These are phyloP conservation scores for Peronospora farinosa DNA, from an alignment of 352 stramenopile species.

Conservation along the genomic window DNA sequence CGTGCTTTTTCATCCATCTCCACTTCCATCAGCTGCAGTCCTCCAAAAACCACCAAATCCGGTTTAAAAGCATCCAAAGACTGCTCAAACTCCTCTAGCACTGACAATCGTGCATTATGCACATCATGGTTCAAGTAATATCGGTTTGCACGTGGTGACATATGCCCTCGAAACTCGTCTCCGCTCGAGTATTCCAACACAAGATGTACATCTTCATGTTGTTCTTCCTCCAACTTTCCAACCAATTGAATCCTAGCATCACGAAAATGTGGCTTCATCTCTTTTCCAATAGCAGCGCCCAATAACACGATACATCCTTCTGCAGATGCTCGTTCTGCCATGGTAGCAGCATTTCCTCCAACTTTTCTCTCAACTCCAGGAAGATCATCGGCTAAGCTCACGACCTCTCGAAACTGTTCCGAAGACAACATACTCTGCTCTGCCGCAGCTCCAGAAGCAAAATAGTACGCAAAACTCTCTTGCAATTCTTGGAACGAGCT, in stretches of 20 bases:
- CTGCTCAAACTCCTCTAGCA: constrained; percentile 70
- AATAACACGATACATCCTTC: constrained; percentile 69
- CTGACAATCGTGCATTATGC: constrained; percentile 72
- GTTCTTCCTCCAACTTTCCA: constrained; percentile 45
- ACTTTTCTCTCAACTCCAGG: constrained; percentile 57
- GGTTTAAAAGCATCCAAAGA: constrained; percentile 52
- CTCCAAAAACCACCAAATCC: constrained; percentile 74
- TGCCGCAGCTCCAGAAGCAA: constrained; percentile 64
- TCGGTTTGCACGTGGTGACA: constrained; percentile 64
- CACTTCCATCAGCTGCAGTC: constrained; percentile 81
- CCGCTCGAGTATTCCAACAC: constrained; percentile 73
- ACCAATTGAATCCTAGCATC: constrained; percentile 56
- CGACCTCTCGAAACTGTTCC: constrained; percentile 67
- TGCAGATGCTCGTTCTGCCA: constrained; percentile 61
- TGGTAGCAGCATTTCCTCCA: constrained; percentile 72
- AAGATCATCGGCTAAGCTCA: constrained; percentile 57
- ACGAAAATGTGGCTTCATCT: constrained; percentile 68
- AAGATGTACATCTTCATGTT: constrained; percentile 74
- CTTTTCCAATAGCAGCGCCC: constrained; percentile 65
- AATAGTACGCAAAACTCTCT: constrained; percentile 83
- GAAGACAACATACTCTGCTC: constrained; percentile 80
- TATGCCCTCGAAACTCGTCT: constrained; percentile 53
- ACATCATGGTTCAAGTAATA: constrained; percentile 87
- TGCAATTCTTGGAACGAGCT: constrained; percentile 50
- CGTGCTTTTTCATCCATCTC: constrained; percentile 55